Evolutionary conservation across 148 eudicot species (phyloP).

Genomic region (Suaeda aralocaspica): DNA sequence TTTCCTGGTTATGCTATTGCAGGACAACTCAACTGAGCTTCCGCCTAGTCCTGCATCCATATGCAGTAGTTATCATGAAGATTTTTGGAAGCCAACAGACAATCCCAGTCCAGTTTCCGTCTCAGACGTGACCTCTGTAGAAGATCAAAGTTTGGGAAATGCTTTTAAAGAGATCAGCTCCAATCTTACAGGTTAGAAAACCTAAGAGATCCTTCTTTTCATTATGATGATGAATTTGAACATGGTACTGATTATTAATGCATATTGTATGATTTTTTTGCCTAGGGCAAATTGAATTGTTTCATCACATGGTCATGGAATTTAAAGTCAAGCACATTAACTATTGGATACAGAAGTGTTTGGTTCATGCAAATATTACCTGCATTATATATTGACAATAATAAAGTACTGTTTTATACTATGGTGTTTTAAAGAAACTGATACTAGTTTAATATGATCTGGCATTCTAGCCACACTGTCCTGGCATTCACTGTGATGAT

Average conservation of each 20-base stretch:
- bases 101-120: slow-evolving; percentile 53
- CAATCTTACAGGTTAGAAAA: slow-evolving; percentile 61
- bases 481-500: neutral
- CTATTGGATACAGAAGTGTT: neutral
- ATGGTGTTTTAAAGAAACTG: neutral
- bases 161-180: slow-evolving; percentile 81
- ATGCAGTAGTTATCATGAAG: slow-evolving; percentile 71
- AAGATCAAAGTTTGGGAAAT: slow-evolving; percentile 50
- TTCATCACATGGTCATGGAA: neutral
- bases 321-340: neutral
- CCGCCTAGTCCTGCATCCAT: slow-evolving; percentile 98
- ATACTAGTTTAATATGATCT: neutral
- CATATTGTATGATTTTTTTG: no score
- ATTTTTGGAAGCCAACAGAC: slow-evolving; percentile 68
- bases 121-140: slow-evolving; percentile 63
- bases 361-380: neutral
- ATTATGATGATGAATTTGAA: neutral
- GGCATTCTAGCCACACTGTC: no score
- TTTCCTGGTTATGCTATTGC: slow-evolving; percentile 19
- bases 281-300: neutral
- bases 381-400: neutral
- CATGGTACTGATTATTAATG: no score
- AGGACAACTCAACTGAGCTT: slow-evolving; percentile 93
- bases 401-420: neutral
- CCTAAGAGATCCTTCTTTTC: neutral